These are phyloP conservation scores for Pyropia yezoensis DNA, from an alignment of 23 red algal genomes.

Conservation along the genomic window DNA sequence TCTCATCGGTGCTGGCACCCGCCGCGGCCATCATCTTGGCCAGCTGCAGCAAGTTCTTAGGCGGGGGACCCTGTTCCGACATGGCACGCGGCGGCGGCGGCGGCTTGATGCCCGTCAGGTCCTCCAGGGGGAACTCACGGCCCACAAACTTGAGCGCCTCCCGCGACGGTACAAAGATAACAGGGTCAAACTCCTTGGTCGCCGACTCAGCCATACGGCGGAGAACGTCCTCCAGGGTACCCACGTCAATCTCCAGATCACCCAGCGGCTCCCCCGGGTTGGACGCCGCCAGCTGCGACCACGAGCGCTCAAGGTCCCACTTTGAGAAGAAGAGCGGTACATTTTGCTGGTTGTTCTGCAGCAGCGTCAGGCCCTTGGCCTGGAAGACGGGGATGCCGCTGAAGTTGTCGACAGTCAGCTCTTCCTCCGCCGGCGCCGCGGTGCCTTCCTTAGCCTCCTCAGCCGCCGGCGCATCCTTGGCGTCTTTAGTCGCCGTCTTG, in stretches of 20 bases:
- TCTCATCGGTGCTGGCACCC: slow-evolving; percentile 60
- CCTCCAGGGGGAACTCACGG: slow-evolving; percentile 74
- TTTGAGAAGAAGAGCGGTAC: slow-evolving; percentile 98
- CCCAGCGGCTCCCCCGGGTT: slow-evolving; percentile 54
- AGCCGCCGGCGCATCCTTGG: too few species aligned
- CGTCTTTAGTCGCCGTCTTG: slow-evolving; percentile 26
- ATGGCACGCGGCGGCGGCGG: not conserved
- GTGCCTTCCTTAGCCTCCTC: not conserved
- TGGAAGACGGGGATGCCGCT: slow-evolving; percentile 99
- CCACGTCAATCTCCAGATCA: slow-evolving; percentile 90
- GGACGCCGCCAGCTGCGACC: slow-evolving; percentile 65
- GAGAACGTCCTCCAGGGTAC: slow-evolving; percentile 93
- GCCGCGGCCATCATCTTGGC: slow-evolving; percentile 56
- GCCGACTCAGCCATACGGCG: slow-evolving; percentile 84
- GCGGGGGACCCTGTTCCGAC: slow-evolving; percentile 9
- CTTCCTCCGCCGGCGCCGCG: slow-evolving; percentile 57
- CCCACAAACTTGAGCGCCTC: slow-evolving; percentile 68
- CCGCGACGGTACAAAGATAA: slow-evolving; percentile 89
- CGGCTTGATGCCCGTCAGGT: slow-evolving; percentile 30
- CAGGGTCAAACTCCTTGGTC: slow-evolving; percentile 63
- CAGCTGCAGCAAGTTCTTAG: slow-evolving; percentile 38
- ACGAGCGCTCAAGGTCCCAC: slow-evolving; percentile 80
- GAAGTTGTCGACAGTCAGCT: slow-evolving; percentile 97
- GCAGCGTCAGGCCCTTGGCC: slow-evolving; percentile 86
- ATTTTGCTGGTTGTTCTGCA: slow-evolving; percentile 81